These are phyloP conservation scores for Saccharomycopsis sp. DNA, from an alignment of 805 yeast genomes.

Conservation along the genomic window DNA sequence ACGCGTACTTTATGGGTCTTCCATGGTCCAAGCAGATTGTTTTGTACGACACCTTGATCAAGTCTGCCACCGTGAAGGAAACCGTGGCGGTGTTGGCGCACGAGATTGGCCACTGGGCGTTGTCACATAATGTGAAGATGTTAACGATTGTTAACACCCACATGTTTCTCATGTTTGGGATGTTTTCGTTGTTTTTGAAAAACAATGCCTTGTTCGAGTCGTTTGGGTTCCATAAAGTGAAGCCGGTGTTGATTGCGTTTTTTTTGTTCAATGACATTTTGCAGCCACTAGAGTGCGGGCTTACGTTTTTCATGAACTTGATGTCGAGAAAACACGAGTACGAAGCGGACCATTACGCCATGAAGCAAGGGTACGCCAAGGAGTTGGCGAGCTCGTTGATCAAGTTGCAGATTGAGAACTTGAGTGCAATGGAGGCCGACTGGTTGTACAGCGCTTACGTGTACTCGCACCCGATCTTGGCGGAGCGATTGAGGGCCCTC, in stretches of 20 bases:
- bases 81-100: conserved; percentile 96
- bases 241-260: conserved; percentile 78
- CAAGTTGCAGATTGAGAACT: conserved; percentile 68
- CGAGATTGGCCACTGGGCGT: conserved; percentile 97
- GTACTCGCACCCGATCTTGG: conserved; percentile 84
- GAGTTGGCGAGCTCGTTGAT: conserved; percentile 66
- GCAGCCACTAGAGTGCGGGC: conserved; percentile 63
- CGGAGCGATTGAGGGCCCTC: conserved; percentile 80
- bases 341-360: conserved; percentile 88
- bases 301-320: conserved; percentile 58
- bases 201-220: conserved; percentile 70
- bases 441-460: conserved; percentile 82
- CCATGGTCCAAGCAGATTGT: conserved; percentile 98
- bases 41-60: conserved; percentile 81
- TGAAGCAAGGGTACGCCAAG: conserved; percentile 57
- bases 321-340: conserved; percentile 83
- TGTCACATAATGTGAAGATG: conserved; percentile 77
- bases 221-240: conserved; percentile 60
- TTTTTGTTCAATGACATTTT: conserved; percentile 68
- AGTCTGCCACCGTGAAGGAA: conserved; percentile 66
- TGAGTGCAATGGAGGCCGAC: conserved; percentile 82
- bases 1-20: conserved; percentile 91
- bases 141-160: conserved; percentile 57
- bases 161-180: conserved; percentile 52
- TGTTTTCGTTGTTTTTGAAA: conserved; percentile 72